Evolutionary conservation across 1,284 basidiomycete genomes (phyloP).

Genomic region (Sporisorium iseilematis-ciliati): DNA sequence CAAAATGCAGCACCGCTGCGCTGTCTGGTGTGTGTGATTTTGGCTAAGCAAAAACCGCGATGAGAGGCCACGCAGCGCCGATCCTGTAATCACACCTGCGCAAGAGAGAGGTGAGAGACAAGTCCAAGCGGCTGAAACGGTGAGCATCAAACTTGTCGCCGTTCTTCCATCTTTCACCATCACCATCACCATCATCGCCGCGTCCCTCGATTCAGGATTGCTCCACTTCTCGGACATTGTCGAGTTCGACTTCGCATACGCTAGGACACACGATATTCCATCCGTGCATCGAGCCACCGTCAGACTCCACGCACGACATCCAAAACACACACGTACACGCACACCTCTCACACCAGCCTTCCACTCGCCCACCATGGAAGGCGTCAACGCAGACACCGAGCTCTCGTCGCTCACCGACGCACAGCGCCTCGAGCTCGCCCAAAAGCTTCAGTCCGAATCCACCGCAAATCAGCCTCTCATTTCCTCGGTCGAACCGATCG

Average conservation of each 20-base stretch:
- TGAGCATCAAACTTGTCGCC: too few relatives aligned
- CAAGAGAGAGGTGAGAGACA: too few relatives aligned
- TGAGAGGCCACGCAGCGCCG: background rate
- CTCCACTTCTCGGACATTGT: too few relatives aligned
- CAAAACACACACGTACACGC: background rate
- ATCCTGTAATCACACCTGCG: background rate
- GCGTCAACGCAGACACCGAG: conserved; percentile 40
- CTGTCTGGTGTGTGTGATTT: background rate
- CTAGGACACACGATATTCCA: background rate
- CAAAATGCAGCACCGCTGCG: background rate
- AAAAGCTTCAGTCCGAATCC: conserved; percentile 44
- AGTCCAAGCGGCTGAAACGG: too few relatives aligned
- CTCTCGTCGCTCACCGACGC: conserved; percentile 48
- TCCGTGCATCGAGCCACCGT: background rate
- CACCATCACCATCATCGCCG: background rate
- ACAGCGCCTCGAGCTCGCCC: conserved; percentile 53
- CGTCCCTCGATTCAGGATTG: too few relatives aligned
- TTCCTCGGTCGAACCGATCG: conserved; percentile 50
- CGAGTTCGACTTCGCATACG: too few relatives aligned
- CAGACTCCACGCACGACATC: background rate
- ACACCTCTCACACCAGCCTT: background rate
- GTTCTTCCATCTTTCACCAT: too few relatives aligned
- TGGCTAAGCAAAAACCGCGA: background rate
- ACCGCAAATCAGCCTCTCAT: conserved; percentile 44
- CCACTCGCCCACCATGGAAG: conserved; percentile 17